Conservation (phyloP, 352 stramenopile genomes). For the Saprolegnia parasitica region DNA sequence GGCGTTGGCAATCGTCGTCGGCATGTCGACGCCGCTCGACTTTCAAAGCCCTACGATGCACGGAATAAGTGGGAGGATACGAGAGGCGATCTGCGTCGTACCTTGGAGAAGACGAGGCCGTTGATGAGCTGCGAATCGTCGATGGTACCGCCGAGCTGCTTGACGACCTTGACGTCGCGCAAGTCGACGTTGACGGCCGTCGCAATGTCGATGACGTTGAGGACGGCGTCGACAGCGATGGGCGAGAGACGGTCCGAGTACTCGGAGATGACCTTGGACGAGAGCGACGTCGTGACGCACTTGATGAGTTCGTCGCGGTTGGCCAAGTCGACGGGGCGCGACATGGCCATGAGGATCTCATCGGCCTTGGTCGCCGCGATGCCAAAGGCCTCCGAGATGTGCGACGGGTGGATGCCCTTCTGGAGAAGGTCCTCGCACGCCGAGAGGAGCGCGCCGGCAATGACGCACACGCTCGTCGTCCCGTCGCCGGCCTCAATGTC, state of each 20-base stretch:
- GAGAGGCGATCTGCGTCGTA: slow-evolving; percentile 8
- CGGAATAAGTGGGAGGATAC: neutral
- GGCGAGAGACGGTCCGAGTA: slow-evolving; percentile 97
- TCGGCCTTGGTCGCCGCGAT: slow-evolving; percentile 84
- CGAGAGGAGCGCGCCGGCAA: slow-evolving; percentile 97
- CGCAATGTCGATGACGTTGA: slow-evolving; percentile 93
- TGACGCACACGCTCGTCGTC: slow-evolving; percentile 97
- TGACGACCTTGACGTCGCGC: slow-evolving; percentile 96
- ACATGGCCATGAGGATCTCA: slow-evolving; percentile 87
- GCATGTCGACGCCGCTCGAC: slow-evolving; percentile 45
- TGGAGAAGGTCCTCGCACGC: slow-evolving; percentile 88
- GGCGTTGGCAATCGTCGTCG: slow-evolving; percentile 93
- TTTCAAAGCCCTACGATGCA: slow-evolving; percentile 61
- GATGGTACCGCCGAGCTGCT: slow-evolving; percentile 98
- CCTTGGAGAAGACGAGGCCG: slow-evolving; percentile 98
- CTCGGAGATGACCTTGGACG: slow-evolving; percentile 96
- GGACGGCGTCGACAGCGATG: slow-evolving; percentile 98
- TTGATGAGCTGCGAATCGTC: slow-evolving; percentile 98
- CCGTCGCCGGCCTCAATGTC: slow-evolving; percentile 98
- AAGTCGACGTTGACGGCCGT: slow-evolving; percentile 96
- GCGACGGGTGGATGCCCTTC: slow-evolving; percentile 98
- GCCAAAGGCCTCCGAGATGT: slow-evolving; percentile 96
- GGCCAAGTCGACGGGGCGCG: slow-evolving; percentile 89
- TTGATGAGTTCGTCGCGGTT: slow-evolving; percentile 95
- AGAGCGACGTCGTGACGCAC: slow-evolving; percentile 97